Conservation (phyloP, 441 rosid species). For the Gossypium lobatum region DNA sequence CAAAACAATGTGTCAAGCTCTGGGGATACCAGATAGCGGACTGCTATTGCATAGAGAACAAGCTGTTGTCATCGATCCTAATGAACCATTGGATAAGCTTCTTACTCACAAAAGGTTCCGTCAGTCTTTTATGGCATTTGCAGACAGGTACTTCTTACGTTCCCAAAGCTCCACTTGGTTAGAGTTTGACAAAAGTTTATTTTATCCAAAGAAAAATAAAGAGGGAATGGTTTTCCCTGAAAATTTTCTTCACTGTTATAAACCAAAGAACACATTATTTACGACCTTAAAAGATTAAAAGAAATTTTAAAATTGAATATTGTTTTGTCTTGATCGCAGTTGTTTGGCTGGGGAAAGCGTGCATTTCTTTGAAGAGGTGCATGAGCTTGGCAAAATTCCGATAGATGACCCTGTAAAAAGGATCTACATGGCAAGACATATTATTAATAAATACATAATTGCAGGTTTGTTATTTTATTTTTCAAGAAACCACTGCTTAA, state of each 20-base stretch:
- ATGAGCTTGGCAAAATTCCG: constrained; percentile 73
- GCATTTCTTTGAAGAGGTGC: constrained; percentile 84
- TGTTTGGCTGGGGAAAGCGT: constrained; percentile 90
- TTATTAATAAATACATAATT: constrained; percentile 67
- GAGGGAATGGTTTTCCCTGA: not conserved
- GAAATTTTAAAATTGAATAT: not conserved
- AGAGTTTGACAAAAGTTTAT: not conserved
- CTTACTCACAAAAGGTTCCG: constrained; percentile 69
- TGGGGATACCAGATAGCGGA: constrained; percentile 87
- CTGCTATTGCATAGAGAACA: constrained; percentile 51
- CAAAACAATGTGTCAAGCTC: constrained; percentile 78
- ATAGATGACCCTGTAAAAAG: constrained; percentile 55
- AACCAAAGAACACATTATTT: not conserved
- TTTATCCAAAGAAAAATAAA: not conserved
- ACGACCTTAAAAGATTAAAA: not conserved
- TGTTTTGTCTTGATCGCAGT: constrained; percentile 35
- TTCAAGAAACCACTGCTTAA: constrained; percentile 9
- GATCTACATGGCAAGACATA: constrained; percentile 90
- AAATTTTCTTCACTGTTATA: not conserved
- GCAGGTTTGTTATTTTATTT: constrained; percentile 45
- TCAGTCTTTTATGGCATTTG: constrained; percentile 80
- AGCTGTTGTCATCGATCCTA: constrained; percentile 41
- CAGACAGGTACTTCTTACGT: constrained; percentile 56
- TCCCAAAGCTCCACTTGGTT: not conserved
- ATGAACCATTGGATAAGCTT: constrained; percentile 79